Base-by-base conservation (phyloP, 257 asterid species). In the Nicotiana sylvestris region DNA sequence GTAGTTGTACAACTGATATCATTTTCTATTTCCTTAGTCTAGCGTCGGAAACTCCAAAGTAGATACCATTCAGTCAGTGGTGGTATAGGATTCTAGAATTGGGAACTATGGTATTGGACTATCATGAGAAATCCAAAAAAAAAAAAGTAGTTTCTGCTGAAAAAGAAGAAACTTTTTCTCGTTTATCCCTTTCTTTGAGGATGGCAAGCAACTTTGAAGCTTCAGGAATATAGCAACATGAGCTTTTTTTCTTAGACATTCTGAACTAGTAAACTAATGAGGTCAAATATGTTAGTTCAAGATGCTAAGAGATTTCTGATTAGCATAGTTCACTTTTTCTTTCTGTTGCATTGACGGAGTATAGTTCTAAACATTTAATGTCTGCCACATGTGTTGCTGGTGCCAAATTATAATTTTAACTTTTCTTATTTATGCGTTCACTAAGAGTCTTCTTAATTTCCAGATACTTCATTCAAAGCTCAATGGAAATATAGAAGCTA, bases 381-480 rank as follows among this genome's bases (percentile, higher is more conserved):
- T 51, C 29, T 72, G 29, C 80, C 64, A 51, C 60, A 70, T 70
- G 80, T 25, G 29, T 51, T 51, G 27, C 80, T 0, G 37, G n/a
- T 21, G 6, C 12, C 61, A 12, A 72, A 5, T 46, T 46, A 25
- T 72, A 43, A 43, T 72, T 46, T 32, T 11, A 21, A 46, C 32
- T n/a, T 21, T 62, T 46, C 15, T 30, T 18, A 17, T 51, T 66
- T 81, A 51, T 33, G 27, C 32, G 60, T 56, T 30, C 62, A n/a
- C 58, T 62, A 25, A 51, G 43, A 15, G 30, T 6, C 46, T 77
- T 81, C 35, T 21, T 15, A 35, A 66, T 9, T 79, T 65, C 66
- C 95, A 94, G 99, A 90, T 88, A 49, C 95, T 96, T 85, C 93
- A 96, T 85, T 74, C 92, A 68, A 96, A 96, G 85, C 82, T 96